Evolutionary conservation across 495 filamentous ascomycete genomes (phyloP).

Genomic region (Xylaria nigripes): DNA sequence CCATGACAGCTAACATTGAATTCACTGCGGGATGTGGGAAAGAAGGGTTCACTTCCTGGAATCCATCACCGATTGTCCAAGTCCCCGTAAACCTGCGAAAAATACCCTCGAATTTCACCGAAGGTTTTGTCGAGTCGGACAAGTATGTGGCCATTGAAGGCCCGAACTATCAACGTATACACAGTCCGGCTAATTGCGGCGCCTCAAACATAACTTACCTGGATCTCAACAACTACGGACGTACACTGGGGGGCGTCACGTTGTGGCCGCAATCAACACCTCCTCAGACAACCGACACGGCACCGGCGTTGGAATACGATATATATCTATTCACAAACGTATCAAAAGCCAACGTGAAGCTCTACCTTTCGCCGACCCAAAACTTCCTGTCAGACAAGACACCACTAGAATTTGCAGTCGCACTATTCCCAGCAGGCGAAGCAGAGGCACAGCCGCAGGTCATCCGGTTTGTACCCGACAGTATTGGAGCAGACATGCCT

Average conservation of each 20-base stretch:
- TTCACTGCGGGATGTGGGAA: conserved; percentile 49
- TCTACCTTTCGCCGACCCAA: conserved; percentile 52
- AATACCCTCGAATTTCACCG: conserved; percentile 46
- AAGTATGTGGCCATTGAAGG: conserved; percentile 53
- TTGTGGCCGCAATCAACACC: conserved; percentile 45
- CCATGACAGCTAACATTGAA: conserved; percentile 44
- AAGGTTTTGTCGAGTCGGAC: conserved; percentile 60
- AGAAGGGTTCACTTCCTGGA: conserved; percentile 36
- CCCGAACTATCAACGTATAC: conserved; percentile 41
- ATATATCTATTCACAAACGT: conserved; percentile 54
- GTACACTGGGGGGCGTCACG: conserved; percentile 51
- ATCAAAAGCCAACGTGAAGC: conserved; percentile 48
- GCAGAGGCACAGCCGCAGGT: conserved; percentile 37
- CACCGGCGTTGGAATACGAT: conserved; percentile 55
- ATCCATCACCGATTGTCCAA: conserved; percentile 42
- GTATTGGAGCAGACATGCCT: conserved; percentile 41
- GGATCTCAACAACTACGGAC: conserved; percentile 46
- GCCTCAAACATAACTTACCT: conserved; percentile 39
- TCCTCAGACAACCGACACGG: conserved; percentile 37
- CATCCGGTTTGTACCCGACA: conserved; percentile 45
- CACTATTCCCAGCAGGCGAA: conserved; percentile 34
- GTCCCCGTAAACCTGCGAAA: conserved; percentile 50
- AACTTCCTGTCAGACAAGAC: conserved; percentile 52
- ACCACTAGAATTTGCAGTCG: conserved; percentile 53
- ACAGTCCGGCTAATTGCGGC: conserved; percentile 28